Conservation (phyloP, 129 eudicot species). For the Flaveria ramosissima region DNA sequence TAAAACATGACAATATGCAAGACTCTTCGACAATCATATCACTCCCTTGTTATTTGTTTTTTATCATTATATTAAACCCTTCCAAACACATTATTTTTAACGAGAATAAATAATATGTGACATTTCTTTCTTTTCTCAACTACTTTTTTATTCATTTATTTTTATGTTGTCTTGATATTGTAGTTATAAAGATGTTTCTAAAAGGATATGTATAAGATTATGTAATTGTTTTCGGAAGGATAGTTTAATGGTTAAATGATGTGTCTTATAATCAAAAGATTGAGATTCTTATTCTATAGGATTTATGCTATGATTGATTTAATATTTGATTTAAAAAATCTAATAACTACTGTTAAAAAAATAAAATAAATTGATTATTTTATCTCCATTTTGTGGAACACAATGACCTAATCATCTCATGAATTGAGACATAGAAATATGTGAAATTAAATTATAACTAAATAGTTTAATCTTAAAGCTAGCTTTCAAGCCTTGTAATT, state of each 20-base stretch:
- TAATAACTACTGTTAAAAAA: no score
- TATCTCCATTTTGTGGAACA: conserved; percentile 15
- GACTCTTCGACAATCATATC: conserved; percentile 31
- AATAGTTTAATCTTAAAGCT: neutral
- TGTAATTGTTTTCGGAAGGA: no score
- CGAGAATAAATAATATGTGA: no score
- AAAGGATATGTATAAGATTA: neutral
- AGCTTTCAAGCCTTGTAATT: neutral
- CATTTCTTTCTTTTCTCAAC: no score
- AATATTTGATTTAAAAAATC: no score
- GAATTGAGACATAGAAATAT: conserved; percentile 7
- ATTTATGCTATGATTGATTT: no score
- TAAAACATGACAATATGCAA: neutral
- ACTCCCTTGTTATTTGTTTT: conserved; percentile 22
- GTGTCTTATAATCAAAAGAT: no score
- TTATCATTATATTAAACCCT: neutral
- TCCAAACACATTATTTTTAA: neutral
- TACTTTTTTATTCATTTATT: no score
- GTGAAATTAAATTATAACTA: conserved; percentile 5
- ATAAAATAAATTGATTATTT: neutral
- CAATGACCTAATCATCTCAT: conserved; percentile 17
- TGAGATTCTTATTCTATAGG: no score
- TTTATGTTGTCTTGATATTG: no score
- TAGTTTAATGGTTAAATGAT: no score
- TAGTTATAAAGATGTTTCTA: no score